Evolutionary conservation across 139 green algal species (phyloP).

Genomic region (Yamagishiella unicocca): DNA sequence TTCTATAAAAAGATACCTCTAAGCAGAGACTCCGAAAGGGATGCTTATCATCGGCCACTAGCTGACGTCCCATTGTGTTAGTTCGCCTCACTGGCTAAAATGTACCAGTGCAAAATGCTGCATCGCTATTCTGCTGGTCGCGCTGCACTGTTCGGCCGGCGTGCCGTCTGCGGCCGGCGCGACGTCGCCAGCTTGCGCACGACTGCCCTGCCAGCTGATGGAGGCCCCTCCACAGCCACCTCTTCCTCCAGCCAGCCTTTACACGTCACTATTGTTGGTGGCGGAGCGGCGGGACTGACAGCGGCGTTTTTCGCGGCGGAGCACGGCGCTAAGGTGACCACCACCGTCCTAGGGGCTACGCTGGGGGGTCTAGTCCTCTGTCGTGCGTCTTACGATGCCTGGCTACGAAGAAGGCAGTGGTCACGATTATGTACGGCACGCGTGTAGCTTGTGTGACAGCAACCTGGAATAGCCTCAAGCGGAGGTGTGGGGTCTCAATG

Average conservation of each 20-base stretch:
- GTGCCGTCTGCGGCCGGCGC: neutral
- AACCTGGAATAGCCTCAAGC: neutral
- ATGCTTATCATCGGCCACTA: no score
- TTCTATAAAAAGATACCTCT: no score
- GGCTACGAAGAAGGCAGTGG: neutral
- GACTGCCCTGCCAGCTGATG: neutral
- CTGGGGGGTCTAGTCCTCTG: neutral
- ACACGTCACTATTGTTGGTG: slow-evolving; percentile 36
- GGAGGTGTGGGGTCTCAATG: neutral
- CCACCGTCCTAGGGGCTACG: neutral
- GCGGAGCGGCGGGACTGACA: slow-evolving; percentile 54
- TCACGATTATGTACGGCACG: no score
- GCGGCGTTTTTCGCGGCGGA: slow-evolving; percentile 60
- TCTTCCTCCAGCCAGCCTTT: neutral
- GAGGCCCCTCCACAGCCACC: neutral
- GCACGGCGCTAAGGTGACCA: slow-evolving; percentile 33
- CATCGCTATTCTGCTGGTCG: neutral
- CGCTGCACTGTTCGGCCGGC: neutral
- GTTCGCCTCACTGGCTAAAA: no score
- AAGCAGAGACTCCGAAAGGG: no score
- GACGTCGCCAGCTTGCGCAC: neutral
- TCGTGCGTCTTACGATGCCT: neutral
- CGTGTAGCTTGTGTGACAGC: neutral
- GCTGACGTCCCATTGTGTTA: no score
- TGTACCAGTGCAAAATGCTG: neutral